Percentiles rank a stretch among this genome's conserved stretches.
phyloP scores from a whole-genome alignment of 1,284 basidiomycete species.

The Apiotrichum sp. region DNA sequence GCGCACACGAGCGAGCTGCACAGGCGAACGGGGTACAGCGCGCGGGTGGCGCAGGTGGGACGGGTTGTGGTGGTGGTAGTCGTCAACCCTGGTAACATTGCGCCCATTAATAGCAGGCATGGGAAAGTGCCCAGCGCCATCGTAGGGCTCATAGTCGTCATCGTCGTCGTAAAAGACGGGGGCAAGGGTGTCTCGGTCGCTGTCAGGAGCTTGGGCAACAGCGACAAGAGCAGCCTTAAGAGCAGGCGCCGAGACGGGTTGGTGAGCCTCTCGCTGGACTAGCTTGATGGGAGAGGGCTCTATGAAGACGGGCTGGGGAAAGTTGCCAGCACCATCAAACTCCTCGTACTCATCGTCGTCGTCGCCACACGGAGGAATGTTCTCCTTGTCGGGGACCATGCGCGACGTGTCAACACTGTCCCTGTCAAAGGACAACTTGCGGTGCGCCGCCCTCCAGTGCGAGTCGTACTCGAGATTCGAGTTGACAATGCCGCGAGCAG shows the following conservation, averaged over 20 bases:
- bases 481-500: constrained; percentile 2
- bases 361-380: neutral
- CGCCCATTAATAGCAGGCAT: constrained; percentile 1
- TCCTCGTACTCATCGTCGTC: constrained; percentile 9
- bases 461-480: neutral
- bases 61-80: neutral
- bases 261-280: neutral
- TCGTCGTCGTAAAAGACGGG: constrained; percentile 2
- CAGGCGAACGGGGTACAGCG: neutral
- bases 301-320: constrained; percentile 4
- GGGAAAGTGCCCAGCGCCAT: constrained; percentile 10
- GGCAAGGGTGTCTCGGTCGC: neutral
- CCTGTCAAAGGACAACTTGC: neutral
- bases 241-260: neutral
- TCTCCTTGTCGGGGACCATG: constrained; percentile 5
- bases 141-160: constrained; percentile 8
- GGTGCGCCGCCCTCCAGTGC: neutral
- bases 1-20: constrained; percentile 3
- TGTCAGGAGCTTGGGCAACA: neutral
- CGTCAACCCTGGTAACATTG: neutral
- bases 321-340: constrained; percentile 7
- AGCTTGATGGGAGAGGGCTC: neutral
- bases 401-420: neutral
- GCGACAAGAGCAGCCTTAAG: neutral
- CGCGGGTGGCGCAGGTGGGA: neutral